Base-by-base conservation (phyloP, 257 asterid species). In the Solanum chilense region DNA sequence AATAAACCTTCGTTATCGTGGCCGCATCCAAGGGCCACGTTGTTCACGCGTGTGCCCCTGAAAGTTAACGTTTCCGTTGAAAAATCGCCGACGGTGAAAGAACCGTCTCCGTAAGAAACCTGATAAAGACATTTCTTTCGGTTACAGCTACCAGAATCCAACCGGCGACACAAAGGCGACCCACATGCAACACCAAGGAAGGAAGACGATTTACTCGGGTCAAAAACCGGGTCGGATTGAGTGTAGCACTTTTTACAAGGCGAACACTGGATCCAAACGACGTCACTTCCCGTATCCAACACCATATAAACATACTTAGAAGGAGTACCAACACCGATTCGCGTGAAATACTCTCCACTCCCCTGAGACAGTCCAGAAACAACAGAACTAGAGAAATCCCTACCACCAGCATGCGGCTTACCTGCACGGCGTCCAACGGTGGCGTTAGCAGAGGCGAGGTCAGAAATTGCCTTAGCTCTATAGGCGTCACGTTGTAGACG, bases 301-400 rank as follows among this genome's bases (percentile, higher is more conserved):
- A 95, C 98, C 98, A 95, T 92, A 93, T 89, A 94, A 12, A 89
- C 92, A 58, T 92, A 90, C 84, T 88, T 92, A 0, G 98, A 74
- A 5, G 99, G 98, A 0, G 98, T 94, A 4, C 99, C 98, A 1
- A 96, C 71, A 15, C 99, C 99, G 23, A 96, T 37, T 89, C 98
- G 97, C 8, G 99, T 96, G 99, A 96, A 96, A 90, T 96, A 95
- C 93, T 96, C 99, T 2, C 98, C 98, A 68, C 98, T 96, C 6
- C 98, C 98, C 89, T 93, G 96, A 12, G 95, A 88, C 23, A 94
- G 92, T 1, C 99, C 98, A 70, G 98, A 95, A 44, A 90, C 56
- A 2, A 95, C 68, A 0, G 98, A 95, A 87, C 98, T 92, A 89
- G 95, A 93, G 90, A 94, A 94, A 52, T 91, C 94, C 10, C 91